Evolutionary conservation across 352 stramenopile species (phyloP).

Genomic region (Globisporangium canariense): DNA sequence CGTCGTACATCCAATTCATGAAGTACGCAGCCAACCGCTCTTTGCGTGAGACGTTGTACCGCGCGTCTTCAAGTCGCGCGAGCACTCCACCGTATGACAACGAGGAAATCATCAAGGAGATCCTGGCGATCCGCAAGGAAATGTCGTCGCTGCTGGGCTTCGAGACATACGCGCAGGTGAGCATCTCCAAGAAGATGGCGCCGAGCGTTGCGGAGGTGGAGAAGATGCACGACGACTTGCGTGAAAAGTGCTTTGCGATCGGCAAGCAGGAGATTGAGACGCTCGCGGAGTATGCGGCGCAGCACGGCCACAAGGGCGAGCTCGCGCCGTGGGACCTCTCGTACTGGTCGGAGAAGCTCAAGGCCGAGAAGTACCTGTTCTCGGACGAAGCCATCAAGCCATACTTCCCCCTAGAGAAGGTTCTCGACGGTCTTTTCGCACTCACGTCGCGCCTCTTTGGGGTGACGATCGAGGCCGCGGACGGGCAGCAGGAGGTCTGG

Average conservation of each 20-base stretch:
- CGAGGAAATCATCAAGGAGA: constrained; percentile 91
- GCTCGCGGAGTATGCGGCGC: constrained; percentile 84
- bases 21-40: constrained; percentile 90
- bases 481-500: constrained; percentile 82
- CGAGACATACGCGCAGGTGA: constrained; percentile 91
- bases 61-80: constrained; percentile 90
- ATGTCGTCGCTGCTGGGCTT: constrained; percentile 93
- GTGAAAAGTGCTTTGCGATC: constrained; percentile 90
- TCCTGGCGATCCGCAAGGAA: constrained; percentile 90
- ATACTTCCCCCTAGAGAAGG: constrained; percentile 95
- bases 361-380: constrained; percentile 94
- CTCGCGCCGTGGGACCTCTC: constrained; percentile 94
- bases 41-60: constrained; percentile 93
- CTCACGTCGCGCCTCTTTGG: constrained; percentile 93
- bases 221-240: constrained; percentile 92
- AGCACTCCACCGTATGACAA: constrained; percentile 90
- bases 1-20: constrained; percentile 95
- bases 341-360: constrained; percentile 95
- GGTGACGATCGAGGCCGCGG: constrained; percentile 88
- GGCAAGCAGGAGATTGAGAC: constrained; percentile 90
- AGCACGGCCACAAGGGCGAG: constrained; percentile 65
- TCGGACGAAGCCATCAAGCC: constrained; percentile 96
- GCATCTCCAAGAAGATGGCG: constrained; percentile 96
- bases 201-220: constrained; percentile 87
- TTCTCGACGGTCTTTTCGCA: constrained; percentile 94